Evolutionary conservation across 139 green algal species (phyloP).

Genomic region (Coelastrella sp.): DNA sequence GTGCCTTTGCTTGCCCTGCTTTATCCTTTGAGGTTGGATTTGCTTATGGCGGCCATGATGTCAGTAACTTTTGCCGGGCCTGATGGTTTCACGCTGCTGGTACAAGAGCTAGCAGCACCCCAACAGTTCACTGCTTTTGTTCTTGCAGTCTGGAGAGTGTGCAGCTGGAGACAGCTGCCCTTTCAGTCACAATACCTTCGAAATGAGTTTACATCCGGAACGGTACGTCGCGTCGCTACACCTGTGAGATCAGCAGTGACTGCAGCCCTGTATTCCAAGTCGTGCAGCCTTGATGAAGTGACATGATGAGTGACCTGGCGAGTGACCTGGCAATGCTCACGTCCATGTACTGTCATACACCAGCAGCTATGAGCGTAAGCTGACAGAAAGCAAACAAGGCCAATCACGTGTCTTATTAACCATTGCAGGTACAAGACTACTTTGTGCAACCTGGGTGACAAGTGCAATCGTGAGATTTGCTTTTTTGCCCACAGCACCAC

Average conservation of each 20-base stretch:
- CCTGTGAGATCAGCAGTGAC: background rate
- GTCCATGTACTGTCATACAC: no score
- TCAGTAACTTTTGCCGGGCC: no score
- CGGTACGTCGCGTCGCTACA: background rate
- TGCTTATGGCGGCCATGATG: no score
- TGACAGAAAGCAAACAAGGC: no score
- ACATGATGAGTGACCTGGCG: background rate
- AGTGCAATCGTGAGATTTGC: conserved; percentile 44
- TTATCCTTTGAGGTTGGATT: no score
- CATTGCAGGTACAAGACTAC: conserved; percentile 36
- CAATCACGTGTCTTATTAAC: background rate
- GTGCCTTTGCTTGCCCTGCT: no score
- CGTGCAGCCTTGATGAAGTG: background rate
- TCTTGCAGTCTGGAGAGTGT: conserved; percentile 16
- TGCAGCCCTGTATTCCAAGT: background rate
- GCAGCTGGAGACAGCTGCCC: conserved; percentile 26
- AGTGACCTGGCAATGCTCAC: no score
- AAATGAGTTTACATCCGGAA: conserved; percentile 35
- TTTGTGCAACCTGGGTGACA: conserved; percentile 20
- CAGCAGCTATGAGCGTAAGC: no score
- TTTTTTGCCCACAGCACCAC: conserved; percentile 39
- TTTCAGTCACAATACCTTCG: conserved; percentile 46
- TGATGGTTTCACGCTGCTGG: no score
- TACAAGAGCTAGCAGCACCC: no score
- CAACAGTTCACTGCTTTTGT: no score